phyloP scores from a whole-genome alignment of 225 moss, liverwort and hornwort species.

The Takakia lepidozioides region DNA sequence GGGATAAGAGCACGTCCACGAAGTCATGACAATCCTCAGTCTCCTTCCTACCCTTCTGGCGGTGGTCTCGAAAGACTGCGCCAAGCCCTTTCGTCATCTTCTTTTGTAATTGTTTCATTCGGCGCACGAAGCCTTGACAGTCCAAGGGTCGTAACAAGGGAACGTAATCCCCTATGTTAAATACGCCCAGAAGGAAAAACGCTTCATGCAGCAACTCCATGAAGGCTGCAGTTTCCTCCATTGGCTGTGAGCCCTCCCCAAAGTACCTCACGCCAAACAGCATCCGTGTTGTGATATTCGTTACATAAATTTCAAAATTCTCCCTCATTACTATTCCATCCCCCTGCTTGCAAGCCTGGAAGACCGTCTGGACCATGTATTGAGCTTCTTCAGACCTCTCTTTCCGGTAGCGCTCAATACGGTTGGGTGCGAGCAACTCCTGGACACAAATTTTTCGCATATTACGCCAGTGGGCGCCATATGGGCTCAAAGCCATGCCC shows the following conservation, averaged over 20 bases:
- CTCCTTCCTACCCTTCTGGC: too few relatives aligned
- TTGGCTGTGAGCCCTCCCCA: not conserved
- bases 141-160: not conserved
- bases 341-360: not conserved
- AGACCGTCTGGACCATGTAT: not conserved
- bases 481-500: not conserved
- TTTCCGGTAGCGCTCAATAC: not conserved
- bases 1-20: too few relatives aligned
- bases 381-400: not conserved
- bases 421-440: not conserved
- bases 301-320: not conserved
- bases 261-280: not conserved
- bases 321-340: not conserved
- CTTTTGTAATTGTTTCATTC: too few relatives aligned
- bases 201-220: not conserved
- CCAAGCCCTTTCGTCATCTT: too few relatives aligned
- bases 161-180: constrained; percentile 2
- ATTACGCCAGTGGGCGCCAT: not conserved
- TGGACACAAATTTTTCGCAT: not conserved
- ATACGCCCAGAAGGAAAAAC: not conserved
- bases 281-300: not conserved
- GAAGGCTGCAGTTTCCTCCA: not conserved
- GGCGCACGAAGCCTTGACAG: not conserved
- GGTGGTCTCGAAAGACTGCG: too few relatives aligned
- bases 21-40: too few relatives aligned